phyloP scores from a whole-genome alignment of 495 filamentous ascomycete species.

The Achaetomiella virescens region DNA sequence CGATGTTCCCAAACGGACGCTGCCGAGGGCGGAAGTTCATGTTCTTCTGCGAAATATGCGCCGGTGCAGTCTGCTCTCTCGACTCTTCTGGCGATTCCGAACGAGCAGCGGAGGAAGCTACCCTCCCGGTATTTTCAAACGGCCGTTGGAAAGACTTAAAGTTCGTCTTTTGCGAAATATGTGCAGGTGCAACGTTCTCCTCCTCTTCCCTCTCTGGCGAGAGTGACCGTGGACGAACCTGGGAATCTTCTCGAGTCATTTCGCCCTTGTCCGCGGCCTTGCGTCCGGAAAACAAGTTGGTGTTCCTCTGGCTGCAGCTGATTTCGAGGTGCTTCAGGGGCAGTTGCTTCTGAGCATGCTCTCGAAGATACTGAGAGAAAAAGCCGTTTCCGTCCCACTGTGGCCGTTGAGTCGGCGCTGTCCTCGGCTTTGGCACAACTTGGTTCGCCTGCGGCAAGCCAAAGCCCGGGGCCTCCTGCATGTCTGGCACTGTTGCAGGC shows the following conservation, averaged over 20 bases:
- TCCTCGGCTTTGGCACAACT: background rate
- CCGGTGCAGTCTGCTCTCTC: too few species aligned
- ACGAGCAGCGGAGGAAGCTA: too few species aligned
- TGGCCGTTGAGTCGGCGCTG: background rate
- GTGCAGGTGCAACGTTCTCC: too few species aligned
- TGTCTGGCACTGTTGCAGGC: constrained; percentile 34
- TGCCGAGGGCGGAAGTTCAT: too few species aligned
- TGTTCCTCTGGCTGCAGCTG: constrained; percentile 17
- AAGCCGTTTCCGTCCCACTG: constrained; percentile 7
- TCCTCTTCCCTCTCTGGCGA: background rate
- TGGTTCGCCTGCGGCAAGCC: constrained; percentile 9
- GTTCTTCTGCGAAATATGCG: too few species aligned
- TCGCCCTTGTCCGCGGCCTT: background rate
- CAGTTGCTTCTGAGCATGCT: constrained; percentile 7
- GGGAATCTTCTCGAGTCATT: too few species aligned
- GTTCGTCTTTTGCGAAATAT: too few species aligned
- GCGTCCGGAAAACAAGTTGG: constrained; percentile 20
- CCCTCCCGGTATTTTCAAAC: too few species aligned
- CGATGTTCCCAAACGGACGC: too few species aligned
- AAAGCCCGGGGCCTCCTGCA: background rate
- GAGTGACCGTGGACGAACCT: background rate
- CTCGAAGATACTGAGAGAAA: constrained; percentile 5
- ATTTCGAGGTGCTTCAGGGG: constrained; percentile 26
- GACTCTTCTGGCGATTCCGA: too few species aligned
- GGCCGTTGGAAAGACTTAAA: too few species aligned